A percentile compares a stretch with the other conserved stretches of the same genome.
phyloP scores from a whole-genome alignment of 2,329 filamentous ascomycete species.

The Fusarium tuaranense region DNA sequence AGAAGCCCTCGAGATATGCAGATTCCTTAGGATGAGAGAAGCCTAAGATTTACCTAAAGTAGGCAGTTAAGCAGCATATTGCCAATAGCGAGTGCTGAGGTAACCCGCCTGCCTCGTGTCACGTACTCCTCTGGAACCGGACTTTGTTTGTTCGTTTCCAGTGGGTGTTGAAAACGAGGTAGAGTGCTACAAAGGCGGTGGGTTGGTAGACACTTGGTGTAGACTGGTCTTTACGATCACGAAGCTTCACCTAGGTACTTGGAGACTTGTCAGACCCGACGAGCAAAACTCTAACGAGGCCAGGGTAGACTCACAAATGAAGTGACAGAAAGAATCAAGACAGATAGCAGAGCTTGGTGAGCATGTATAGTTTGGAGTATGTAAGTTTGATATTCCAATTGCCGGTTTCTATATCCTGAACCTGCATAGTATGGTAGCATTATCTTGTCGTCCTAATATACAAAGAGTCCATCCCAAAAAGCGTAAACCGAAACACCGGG shows the following conservation, averaged over 20 bases:
- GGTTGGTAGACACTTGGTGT: background rate
- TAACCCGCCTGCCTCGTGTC: background rate
- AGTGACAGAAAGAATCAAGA: background rate
- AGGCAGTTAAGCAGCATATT: background rate
- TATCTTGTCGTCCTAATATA: constrained; percentile 26
- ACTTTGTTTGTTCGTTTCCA: background rate
- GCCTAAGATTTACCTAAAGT: background rate
- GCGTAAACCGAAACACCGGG: constrained; percentile 34
- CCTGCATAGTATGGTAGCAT: background rate
- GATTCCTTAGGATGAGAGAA: background rate
- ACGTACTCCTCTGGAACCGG: background rate
- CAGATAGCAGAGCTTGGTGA: background rate
- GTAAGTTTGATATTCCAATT: background rate
- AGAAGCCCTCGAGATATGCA: background rate
- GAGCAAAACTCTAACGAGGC: background rate
- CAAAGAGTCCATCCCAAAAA: constrained; percentile 14
- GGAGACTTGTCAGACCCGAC: no score
- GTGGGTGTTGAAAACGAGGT: background rate
- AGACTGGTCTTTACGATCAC: background rate
- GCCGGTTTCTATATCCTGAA: background rate
- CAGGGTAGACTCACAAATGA: background rate
- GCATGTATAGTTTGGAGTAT: background rate
- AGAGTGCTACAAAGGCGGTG: background rate
- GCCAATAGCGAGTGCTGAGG: background rate
- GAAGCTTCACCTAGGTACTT: background rate